These are phyloP conservation scores for Linnemannia exigua DNA, from an alignment of 192 early-diverging fungal species.

Conservation along the genomic window DNA sequence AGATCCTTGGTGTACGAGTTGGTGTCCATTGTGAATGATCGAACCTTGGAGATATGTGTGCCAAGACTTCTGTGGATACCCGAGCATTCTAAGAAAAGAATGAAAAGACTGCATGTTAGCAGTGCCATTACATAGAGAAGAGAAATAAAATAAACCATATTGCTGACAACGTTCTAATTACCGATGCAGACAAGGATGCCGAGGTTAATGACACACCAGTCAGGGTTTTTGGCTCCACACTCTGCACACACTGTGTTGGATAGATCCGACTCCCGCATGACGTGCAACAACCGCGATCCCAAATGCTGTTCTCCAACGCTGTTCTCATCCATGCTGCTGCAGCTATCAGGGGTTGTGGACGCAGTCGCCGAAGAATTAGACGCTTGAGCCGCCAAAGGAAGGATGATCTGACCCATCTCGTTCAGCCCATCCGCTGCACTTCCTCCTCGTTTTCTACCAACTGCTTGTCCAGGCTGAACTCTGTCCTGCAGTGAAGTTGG, in stretches of 20 bases:
- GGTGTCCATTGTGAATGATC: conserved; percentile 76
- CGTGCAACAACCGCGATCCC: conserved; percentile 27
- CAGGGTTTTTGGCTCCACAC: conserved; percentile 73
- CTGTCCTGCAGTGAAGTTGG: conserved; percentile 46
- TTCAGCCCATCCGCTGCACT: conserved; percentile 38
- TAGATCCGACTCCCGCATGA: conserved; percentile 46
- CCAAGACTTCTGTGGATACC: conserved; percentile 79
- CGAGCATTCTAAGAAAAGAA: conserved; percentile 69
- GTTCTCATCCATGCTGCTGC: not conserved
- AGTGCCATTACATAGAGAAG: not conserved
- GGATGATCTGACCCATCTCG: conserved; percentile 46
- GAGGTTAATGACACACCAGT: conserved; percentile 80
- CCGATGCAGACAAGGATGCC: conserved; percentile 78
- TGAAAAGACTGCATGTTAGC: not conserved
- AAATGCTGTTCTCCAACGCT: not conserved
- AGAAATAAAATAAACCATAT: not conserved
- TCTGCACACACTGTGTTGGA: conserved; percentile 74
- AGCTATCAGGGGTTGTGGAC: not conserved
- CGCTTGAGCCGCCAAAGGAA: conserved; percentile 8
- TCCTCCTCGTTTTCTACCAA: conserved; percentile 49
- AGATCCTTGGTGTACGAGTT: conserved; percentile 77
- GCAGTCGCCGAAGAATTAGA: not conserved
- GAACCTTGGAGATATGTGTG: conserved; percentile 80
- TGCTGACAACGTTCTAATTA: conserved; percentile 26
- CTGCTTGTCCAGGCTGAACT: conserved; percentile 46